phyloP scores from a whole-genome alignment of 768 basidiomycete genomes.

The Crepidotus variabilis region DNA sequence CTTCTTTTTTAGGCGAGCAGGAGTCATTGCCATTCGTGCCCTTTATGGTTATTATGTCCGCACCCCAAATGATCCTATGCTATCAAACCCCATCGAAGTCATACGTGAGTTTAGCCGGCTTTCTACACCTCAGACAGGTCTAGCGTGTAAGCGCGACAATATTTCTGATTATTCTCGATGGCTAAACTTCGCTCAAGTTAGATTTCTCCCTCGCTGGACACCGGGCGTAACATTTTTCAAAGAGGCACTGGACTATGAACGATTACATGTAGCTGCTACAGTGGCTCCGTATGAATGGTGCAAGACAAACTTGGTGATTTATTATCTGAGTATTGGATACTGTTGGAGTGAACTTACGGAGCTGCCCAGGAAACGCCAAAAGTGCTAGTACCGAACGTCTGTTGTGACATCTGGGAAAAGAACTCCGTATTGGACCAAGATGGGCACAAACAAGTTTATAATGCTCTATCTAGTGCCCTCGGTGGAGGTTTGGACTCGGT shows the following conservation, averaged over 20 bases:
- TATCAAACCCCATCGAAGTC: constrained; percentile 41
- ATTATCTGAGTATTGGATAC: not conserved
- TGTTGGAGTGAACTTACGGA: not conserved
- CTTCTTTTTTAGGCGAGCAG: constrained; percentile 34
- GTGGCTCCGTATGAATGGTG: constrained; percentile 33
- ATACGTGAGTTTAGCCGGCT: constrained; percentile 47
- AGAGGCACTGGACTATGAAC: constrained; percentile 34
- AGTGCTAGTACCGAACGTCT: not conserved
- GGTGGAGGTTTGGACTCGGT: not conserved
- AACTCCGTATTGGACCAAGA: not conserved
- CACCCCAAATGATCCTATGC: constrained; percentile 46
- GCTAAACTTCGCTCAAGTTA: constrained; percentile 22
- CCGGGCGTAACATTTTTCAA: constrained; percentile 54
- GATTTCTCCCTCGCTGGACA: constrained; percentile 51
- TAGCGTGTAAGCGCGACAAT: constrained; percentile 15
- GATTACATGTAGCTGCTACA: constrained; percentile 31
- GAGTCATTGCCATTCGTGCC: constrained; percentile 48
- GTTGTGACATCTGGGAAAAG: not conserved
- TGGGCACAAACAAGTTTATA: not conserved
- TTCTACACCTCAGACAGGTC: constrained; percentile 31
- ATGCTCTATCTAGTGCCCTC: not conserved
- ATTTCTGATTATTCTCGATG: not conserved
- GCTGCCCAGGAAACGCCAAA: not conserved
- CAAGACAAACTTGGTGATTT: constrained; percentile 42
- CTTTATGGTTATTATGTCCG: constrained; percentile 53